phyloP scores from a whole-genome alignment of 2,329 filamentous ascomycete species.

The Aspergillus hortae region DNA sequence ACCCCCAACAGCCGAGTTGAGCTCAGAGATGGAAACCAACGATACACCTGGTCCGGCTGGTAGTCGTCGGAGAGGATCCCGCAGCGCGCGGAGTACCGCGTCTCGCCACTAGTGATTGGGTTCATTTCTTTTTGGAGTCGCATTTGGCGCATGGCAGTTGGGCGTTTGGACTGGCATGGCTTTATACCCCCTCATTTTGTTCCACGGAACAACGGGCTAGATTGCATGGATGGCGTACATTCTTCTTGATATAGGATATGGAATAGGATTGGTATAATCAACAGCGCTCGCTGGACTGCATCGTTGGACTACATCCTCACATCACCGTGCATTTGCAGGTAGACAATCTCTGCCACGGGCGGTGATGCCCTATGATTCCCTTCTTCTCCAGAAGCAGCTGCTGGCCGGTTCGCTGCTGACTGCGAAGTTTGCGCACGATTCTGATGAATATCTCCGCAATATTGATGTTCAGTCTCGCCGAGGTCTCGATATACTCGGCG shows the following conservation, averaged over 20 bases:
- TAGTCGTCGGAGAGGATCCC: constrained; percentile 17
- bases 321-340: too few species aligned
- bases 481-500: not conserved
- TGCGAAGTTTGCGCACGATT: not conserved
- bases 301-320: too few species aligned
- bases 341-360: too few species aligned
- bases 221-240: constrained; percentile 5
- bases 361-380: not conserved
- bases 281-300: too few species aligned
- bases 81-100: constrained; percentile 17
- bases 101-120: constrained; percentile 9
- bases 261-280: not conserved
- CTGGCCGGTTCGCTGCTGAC: not conserved
- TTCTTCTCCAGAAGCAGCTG: not conserved
- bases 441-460: not conserved
- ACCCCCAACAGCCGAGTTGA: not conserved
- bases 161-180: constrained; percentile 9
- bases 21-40: constrained; percentile 18
- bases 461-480: not conserved
- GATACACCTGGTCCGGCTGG: constrained; percentile 19
- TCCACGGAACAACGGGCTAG: not conserved
- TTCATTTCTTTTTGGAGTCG: not conserved
- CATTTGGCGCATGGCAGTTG: constrained; percentile 13
- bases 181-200: constrained; percentile 9
- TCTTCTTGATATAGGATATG: not conserved